phyloP scores from a whole-genome alignment of 805 yeast species.

The Yamadazyma phyllophila region DNA sequence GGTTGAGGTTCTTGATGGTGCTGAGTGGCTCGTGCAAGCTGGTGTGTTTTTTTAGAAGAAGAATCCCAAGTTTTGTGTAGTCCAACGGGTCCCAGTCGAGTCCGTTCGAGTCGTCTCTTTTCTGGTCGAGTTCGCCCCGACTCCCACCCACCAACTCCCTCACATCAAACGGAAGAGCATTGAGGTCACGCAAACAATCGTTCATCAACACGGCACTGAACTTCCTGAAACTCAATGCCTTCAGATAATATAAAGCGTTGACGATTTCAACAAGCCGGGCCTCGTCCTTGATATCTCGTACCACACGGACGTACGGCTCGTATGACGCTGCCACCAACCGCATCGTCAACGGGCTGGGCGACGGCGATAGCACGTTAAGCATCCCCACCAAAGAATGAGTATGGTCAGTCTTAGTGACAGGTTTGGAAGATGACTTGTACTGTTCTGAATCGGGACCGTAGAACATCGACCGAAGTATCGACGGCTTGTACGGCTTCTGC shows the following conservation, averaged over 20 bases:
- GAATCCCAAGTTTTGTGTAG: slow-evolving; percentile 26
- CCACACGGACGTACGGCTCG: slow-evolving; percentile 2
- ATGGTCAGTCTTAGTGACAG: background rate
- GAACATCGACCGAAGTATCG: slow-evolving; percentile 29
- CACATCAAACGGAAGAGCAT: slow-evolving; percentile 18
- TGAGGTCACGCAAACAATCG: slow-evolving; percentile 20
- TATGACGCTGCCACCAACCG: background rate
- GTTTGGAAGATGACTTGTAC: background rate
- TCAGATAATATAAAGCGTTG: slow-evolving; percentile 24
- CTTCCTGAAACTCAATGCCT: slow-evolving; percentile 23
- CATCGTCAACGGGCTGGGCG: background rate
- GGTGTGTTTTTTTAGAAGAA: slow-evolving; percentile 35
- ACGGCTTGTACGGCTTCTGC: slow-evolving; percentile 28
- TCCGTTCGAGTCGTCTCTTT: slow-evolving; percentile 1
- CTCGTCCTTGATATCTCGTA: background rate
- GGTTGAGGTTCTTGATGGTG: slow-evolving; percentile 29
- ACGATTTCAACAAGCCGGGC: slow-evolving; percentile 8
- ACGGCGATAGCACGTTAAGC: slow-evolving; percentile 1
- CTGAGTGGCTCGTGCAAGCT: slow-evolving; percentile 31
- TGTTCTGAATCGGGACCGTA: slow-evolving; percentile 28
- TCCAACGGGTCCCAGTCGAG: slow-evolving; percentile 13
- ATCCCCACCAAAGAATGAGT: background rate
- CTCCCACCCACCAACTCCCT: background rate
- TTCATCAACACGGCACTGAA: slow-evolving; percentile 29
- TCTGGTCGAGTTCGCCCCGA: too few relatives aligned